These are phyloP conservation scores for Pythium vanterpoolii DNA, from an alignment of 352 stramenopile species.

Conservation along the genomic window DNA sequence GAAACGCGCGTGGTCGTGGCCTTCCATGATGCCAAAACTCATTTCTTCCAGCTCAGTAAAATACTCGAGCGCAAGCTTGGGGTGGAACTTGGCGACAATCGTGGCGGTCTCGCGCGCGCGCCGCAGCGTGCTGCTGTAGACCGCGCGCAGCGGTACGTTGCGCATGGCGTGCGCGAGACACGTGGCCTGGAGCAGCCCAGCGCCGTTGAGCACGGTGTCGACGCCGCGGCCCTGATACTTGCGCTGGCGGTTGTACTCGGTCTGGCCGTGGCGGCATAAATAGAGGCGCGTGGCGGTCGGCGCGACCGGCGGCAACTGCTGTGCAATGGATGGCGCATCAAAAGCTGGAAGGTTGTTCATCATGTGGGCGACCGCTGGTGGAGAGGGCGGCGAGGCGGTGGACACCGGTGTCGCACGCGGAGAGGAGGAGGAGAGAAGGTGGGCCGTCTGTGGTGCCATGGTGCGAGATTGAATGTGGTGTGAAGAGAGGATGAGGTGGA, in stretches of 20 bases:
- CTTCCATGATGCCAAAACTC: slow-evolving; percentile 79
- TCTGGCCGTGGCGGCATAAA: slow-evolving; percentile 78
- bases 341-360: slow-evolving; percentile 14
- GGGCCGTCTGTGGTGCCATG: slow-evolving; percentile 19
- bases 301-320: slow-evolving; percentile 55
- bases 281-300: slow-evolving; percentile 58
- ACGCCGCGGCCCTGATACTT: slow-evolving; percentile 80
- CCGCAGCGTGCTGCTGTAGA: slow-evolving; percentile 66
- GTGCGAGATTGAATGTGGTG: slow-evolving; percentile 5
- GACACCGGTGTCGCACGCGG: neutral
- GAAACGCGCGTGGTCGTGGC: slow-evolving; percentile 46
- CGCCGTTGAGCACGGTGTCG: slow-evolving; percentile 66
- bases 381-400: slow-evolving; percentile 6
- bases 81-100: slow-evolving; percentile 48
- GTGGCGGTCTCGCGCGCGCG: slow-evolving; percentile 52
- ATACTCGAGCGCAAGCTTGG: slow-evolving; percentile 49
- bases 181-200: slow-evolving; percentile 52
- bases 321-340: slow-evolving; percentile 29
- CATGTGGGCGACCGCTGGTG: slow-evolving; percentile 5
- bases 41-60: slow-evolving; percentile 79
- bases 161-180: slow-evolving; percentile 61
- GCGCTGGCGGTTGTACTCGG: slow-evolving; percentile 66
- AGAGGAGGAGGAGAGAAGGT: neutral
- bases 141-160: slow-evolving; percentile 56
- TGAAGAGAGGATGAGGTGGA: neutral